These are phyloP conservation scores for Physocladia obscura DNA, from an alignment of 192 early-diverging fungal genomes.

Conservation along the genomic window DNA sequence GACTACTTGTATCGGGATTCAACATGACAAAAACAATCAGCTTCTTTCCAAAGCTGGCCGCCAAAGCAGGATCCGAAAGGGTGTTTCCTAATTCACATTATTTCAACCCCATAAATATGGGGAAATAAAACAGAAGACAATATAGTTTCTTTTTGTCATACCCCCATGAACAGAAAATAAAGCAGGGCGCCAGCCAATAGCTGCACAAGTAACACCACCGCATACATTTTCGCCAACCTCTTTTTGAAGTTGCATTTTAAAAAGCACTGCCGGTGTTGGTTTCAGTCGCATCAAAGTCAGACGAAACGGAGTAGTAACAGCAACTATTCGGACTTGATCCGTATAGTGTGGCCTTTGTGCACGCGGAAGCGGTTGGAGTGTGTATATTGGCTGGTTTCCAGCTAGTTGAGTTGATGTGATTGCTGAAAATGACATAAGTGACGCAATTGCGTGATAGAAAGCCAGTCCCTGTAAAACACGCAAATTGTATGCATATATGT, in stretches of 20 bases:
- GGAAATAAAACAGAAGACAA: not conserved
- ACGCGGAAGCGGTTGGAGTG: conserved; percentile 10
- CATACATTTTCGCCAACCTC: not conserved
- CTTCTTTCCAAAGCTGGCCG: conserved; percentile 25
- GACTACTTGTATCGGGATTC: not conserved
- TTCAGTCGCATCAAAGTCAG: conserved; percentile 12
- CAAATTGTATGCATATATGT: not conserved
- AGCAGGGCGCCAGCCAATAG: conserved; percentile 6
- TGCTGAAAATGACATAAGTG: not conserved
- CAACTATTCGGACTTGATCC: conserved; percentile 10
- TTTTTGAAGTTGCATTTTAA: not conserved
- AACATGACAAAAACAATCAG: conserved; percentile 17
- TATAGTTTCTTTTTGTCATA: too few species aligned
- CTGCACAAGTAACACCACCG: conserved; percentile 3
- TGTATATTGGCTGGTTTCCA: conserved; percentile 27
- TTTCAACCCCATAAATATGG: too few species aligned
- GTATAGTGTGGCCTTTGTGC: conserved; percentile 9
- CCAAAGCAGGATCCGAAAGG: conserved; percentile 30
- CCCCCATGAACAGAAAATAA: not conserved
- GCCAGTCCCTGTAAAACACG: conserved; percentile 34
- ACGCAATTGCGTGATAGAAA: conserved; percentile 39
- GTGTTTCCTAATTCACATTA: too few species aligned
- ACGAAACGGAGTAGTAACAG: conserved; percentile 17
- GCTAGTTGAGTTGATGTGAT: conserved; percentile 11
- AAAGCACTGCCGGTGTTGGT: conserved; percentile 5